phyloP scores from a whole-genome alignment of 139 green algal genomes.

The Deuterostichococcus epilithicus region DNA sequence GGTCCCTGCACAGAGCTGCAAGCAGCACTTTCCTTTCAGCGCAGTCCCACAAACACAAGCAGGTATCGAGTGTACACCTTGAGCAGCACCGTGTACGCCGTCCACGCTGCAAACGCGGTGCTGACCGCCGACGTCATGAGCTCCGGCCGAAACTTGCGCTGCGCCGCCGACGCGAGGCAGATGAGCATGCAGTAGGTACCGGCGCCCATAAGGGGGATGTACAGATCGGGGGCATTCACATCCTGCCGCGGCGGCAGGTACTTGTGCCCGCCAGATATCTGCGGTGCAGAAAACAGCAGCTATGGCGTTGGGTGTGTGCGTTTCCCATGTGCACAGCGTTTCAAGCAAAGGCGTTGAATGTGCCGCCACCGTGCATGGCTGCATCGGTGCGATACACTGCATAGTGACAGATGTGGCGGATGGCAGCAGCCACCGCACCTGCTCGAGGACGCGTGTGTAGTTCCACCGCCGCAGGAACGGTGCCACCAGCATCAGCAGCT shows the following conservation, averaged over 20 bases:
- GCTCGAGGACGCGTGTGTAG: constrained; percentile 72
- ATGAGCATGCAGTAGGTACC: constrained; percentile 82
- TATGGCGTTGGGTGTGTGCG: not conserved
- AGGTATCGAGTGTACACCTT: constrained; percentile 12
- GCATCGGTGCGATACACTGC: not conserved
- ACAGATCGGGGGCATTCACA: constrained; percentile 94
- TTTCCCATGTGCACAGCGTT: not conserved
- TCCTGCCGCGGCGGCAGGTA: constrained; percentile 87
- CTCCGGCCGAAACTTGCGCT: constrained; percentile 61
- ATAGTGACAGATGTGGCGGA: not conserved
- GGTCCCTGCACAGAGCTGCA: too few relatives aligned
- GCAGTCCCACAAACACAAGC: not conserved
- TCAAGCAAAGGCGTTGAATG: not conserved
- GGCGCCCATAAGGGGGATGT: constrained; percentile 86
- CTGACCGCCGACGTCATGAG: constrained; percentile 66
- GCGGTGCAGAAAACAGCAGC: constrained; percentile 1
- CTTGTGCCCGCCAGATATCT: constrained; percentile 71
- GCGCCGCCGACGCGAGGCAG: constrained; percentile 23
- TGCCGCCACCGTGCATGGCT: too few relatives aligned
- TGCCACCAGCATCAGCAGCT: constrained; percentile 87
- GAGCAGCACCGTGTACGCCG: constrained; percentile 59
- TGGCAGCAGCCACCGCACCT: constrained; percentile 38
- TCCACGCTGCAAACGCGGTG: constrained; percentile 55
- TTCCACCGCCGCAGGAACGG: constrained; percentile 89
- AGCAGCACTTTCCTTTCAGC: too few relatives aligned